Percentiles rank a stretch among this genome's conserved stretches.
These are phyloP conservation scores for Pythium graminicola DNA, from an alignment of 352 stramenopile genomes.

Conservation along the genomic window DNA sequence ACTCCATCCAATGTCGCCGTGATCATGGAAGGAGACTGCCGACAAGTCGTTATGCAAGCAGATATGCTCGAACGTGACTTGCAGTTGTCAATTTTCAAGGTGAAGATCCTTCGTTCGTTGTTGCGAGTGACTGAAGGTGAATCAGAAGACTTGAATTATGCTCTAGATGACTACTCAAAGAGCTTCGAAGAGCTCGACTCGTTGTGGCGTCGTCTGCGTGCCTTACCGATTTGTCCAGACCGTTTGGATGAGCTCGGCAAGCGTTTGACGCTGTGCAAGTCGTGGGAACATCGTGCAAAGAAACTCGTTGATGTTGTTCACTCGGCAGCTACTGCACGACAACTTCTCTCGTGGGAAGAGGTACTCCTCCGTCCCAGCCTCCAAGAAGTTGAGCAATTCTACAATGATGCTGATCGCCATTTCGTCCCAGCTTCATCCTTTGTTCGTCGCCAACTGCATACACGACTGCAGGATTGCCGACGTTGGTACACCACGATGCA, in stretches of 20 bases:
- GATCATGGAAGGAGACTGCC: conserved; percentile 24
- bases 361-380: conserved; percentile 30
- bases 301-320: conserved; percentile 32
- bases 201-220: conserved; percentile 19
- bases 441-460: conserved; percentile 52
- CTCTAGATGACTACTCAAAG: conserved; percentile 19
- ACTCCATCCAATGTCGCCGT: conserved; percentile 12
- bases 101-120: conserved; percentile 20
- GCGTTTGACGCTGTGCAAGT: conserved; percentile 42
- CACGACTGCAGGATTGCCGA: conserved; percentile 55
- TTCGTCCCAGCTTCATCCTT: conserved; percentile 61
- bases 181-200: conserved; percentile 27
- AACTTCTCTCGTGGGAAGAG: conserved; percentile 18
- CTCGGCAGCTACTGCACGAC: not conserved
- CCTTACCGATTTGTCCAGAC: conserved; percentile 34
- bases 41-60: conserved; percentile 15
- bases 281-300: conserved; percentile 46
- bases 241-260: conserved; percentile 39
- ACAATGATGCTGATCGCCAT: conserved; percentile 41
- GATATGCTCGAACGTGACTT: conserved; percentile 14
- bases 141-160: conserved; percentile 13
- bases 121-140: conserved; percentile 15
- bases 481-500: conserved; percentile 53
- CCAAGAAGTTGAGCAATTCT: conserved; percentile 44
- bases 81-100: conserved; percentile 21